Conservation (phyloP, 768 basidiomycete genomes). For the Kwoniella botswanensis region DNA sequence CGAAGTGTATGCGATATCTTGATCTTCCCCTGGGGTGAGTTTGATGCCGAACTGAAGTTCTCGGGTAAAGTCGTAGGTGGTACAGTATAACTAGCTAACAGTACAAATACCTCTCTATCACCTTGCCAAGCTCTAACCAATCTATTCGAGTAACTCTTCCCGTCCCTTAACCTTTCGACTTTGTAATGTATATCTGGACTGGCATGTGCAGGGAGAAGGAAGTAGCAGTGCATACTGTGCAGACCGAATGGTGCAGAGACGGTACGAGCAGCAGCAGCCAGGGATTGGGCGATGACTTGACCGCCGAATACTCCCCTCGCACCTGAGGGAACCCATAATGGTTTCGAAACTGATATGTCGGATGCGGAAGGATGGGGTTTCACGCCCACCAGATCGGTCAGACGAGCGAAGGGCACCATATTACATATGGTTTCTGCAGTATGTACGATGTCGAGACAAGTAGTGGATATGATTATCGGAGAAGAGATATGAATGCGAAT, state of each 20-base stretch:
- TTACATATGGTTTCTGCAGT: background rate
- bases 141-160: conserved; percentile 47
- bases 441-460: no score
- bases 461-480: background rate
- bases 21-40: background rate
- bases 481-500: background rate
- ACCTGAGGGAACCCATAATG: conserved; percentile 49
- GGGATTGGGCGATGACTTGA: conserved; percentile 57
- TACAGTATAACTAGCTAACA: conserved; percentile 52
- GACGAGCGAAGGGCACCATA: conserved; percentile 16
- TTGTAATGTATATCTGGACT: conserved; percentile 46
- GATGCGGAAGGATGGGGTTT: background rate
- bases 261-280: conserved; percentile 49
- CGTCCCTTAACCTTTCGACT: conserved; percentile 54
- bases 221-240: conserved; percentile 55
- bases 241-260: conserved; percentile 37
- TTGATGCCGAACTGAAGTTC: background rate
- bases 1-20: conserved; percentile 36
- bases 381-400: conserved; percentile 24
- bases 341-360: conserved; percentile 26
- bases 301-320: conserved; percentile 58
- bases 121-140: conserved; percentile 54
- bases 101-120: conserved; percentile 50
- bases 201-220: conserved; percentile 48
- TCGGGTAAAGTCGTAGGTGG: conserved; percentile 21